These are phyloP conservation scores for Bjerkandera adusta DNA, from an alignment of 1,284 basidiomycete genomes.

Conservation along the genomic window DNA sequence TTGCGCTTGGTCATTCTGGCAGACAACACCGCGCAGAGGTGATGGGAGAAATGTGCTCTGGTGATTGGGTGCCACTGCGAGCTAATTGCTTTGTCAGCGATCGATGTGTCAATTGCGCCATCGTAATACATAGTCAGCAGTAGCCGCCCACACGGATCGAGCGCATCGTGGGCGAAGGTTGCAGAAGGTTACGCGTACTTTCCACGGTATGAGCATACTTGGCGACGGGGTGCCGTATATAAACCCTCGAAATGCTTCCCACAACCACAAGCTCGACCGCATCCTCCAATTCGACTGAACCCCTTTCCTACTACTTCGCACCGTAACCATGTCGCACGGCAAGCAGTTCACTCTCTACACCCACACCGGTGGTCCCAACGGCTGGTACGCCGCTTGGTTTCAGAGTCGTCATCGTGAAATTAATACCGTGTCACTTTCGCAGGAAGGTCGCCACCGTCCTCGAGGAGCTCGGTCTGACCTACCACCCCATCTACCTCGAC, in stretches of 20 bases:
- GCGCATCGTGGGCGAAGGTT: too few species aligned
- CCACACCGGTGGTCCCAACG: slow-evolving; percentile 22
- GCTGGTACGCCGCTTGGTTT: slow-evolving; percentile 11
- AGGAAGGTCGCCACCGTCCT: slow-evolving; percentile 22
- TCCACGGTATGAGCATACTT: too few species aligned
- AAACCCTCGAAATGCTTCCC: too few species aligned
- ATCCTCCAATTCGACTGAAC: neutral
- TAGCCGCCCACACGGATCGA: neutral
- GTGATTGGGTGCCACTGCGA: too few species aligned
- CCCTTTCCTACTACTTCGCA: neutral
- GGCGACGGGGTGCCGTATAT: too few species aligned
- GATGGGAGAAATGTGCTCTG: too few species aligned
- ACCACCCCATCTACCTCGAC: slow-evolving; percentile 13
- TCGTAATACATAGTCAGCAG: too few species aligned
- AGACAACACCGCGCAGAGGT: too few species aligned
- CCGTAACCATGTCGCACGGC: slow-evolving; percentile 18
- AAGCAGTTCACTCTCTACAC: slow-evolving; percentile 30
- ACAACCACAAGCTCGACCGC: neutral
- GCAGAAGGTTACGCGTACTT: too few species aligned
- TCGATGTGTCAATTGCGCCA: too few species aligned
- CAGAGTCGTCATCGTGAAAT: neutral
- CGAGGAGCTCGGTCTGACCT: slow-evolving; percentile 22
- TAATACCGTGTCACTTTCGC: neutral
- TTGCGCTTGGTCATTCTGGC: too few species aligned
- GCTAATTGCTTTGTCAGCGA: too few species aligned